Evolutionary conservation across 2,329 filamentous ascomycete genomes (phyloP), one percentile per base, ranked within the genome.

Genomic region (Xylariaceae sp.): DNA sequence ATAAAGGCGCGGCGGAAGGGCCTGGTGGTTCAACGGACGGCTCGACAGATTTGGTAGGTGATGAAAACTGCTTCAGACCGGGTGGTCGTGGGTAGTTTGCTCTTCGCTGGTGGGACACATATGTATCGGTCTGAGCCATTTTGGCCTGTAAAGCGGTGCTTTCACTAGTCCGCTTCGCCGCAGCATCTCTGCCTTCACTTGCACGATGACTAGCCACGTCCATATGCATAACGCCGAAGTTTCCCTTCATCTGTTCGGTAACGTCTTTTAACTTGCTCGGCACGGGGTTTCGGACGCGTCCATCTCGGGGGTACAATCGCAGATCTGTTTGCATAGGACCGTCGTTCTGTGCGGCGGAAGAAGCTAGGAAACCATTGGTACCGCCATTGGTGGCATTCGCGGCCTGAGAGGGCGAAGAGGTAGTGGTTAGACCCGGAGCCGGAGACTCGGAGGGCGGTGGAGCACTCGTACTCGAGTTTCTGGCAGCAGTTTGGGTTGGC

Each of bases 221-320:
- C 75, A 88, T 85, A 54, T 86, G 82, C 79, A 88, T 85, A 41
- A 87, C 82, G 44, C 78, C 76, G 67, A 88, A 88, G 62, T 85
- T 86, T 23, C 84, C 84, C 57, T 81, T 82, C 64, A 79, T 80
- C 21, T 76, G 74, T 60, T 81, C 78, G 19, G 81, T 80, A 61
- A 81, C 82, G 57, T 82, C 82, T 66, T 86, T 84, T 51, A 87
- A 74, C 68, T 86, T 87, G 69, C 79, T 84, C 3, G 85, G 84
- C 2, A 87, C 79, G 1, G 84, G 81, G 58, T 86, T 85, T 54
- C 81, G 73, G 14, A 83, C 76, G 20, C 80, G 76, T 43, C 79
- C 79, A 67, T 83, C 81, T 29, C 74, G 71, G 40, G 69, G 69
- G 41, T 68, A 70, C 43, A 69, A 54, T 50, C 65, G 67, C 53